A percentile compares a stretch with the other conserved stretches of the same genome.
Conservation (phyloP, 2,329 filamentous ascomycete species). For the Ophiocordyceps unilateralis region DNA sequence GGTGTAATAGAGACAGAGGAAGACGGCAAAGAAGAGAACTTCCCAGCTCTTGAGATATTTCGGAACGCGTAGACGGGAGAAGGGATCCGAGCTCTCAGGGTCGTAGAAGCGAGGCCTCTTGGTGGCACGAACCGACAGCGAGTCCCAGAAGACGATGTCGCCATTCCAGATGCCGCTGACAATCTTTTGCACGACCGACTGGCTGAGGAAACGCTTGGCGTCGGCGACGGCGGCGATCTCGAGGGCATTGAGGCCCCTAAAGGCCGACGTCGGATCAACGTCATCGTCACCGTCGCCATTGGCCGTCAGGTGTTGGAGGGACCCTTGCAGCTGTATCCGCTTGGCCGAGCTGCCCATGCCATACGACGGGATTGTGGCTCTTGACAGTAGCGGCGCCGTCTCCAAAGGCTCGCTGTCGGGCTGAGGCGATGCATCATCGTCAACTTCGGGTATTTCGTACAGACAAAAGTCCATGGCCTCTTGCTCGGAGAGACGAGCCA, state of each 20-base stretch:
- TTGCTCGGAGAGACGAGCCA: slow-evolving; percentile 51
- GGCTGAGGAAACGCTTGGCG: slow-evolving; percentile 71
- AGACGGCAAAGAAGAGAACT: slow-evolving; percentile 60
- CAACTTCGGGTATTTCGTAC: slow-evolving; percentile 45
- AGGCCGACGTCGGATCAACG: slow-evolving; percentile 50
- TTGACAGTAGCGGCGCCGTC: slow-evolving; percentile 26
- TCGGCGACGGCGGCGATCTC: slow-evolving; percentile 71
- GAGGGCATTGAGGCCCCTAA: slow-evolving; percentile 67
- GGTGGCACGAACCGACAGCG: slow-evolving; percentile 50
- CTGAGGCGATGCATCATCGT: slow-evolving; percentile 4
- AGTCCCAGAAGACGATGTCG: slow-evolving; percentile 76
- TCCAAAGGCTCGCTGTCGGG: slow-evolving; percentile 28
- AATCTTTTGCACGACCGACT: slow-evolving; percentile 65
- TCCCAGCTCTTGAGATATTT: slow-evolving; percentile 76
- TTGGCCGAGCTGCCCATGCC: slow-evolving; percentile 22
- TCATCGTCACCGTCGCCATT: slow-evolving; percentile 23
- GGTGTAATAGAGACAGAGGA: slow-evolving; percentile 70
- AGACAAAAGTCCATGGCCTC: slow-evolving; percentile 61
- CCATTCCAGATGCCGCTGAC: slow-evolving; percentile 75
- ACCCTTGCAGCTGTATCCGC: slow-evolving; percentile 32
- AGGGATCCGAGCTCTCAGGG: slow-evolving; percentile 47
- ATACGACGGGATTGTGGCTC: slow-evolving; percentile 10
- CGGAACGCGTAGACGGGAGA: slow-evolving; percentile 60
- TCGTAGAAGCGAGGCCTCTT: slow-evolving; percentile 70
- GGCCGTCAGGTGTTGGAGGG: slow-evolving; percentile 35